These are phyloP conservation scores for Phytophthora melonis DNA, from an alignment of 352 stramenopile species.

Conservation along the genomic window DNA sequence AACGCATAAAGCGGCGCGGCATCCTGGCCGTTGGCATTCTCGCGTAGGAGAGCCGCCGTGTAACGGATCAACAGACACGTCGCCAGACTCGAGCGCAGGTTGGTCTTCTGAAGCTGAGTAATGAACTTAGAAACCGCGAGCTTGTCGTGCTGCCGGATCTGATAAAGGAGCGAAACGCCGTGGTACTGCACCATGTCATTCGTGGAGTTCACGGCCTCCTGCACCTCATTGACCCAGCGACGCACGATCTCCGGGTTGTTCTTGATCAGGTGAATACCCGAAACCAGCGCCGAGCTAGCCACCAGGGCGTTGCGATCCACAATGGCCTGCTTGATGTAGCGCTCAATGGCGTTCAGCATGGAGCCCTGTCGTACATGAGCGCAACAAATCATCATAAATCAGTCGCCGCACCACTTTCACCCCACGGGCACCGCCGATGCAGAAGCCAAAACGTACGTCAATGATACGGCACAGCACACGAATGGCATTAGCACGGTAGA, in stretches of 20 bases:
- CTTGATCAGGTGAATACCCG: constrained; percentile 95
- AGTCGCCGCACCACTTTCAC: constrained; percentile 7
- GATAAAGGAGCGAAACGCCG: constrained; percentile 97
- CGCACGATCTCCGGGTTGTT: constrained; percentile 93
- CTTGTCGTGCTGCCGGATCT: constrained; percentile 98
- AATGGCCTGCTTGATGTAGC: constrained; percentile 99
- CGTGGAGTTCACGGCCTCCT: constrained; percentile 95
- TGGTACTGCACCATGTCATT: constrained; percentile 99
- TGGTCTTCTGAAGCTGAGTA: constrained; percentile 93
- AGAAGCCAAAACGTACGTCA: constrained; percentile 60
- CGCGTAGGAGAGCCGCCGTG: constrained; percentile 91
- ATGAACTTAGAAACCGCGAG: constrained; percentile 98
- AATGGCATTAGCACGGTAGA: constrained; percentile 99
- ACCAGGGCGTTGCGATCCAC: constrained; percentile 98
- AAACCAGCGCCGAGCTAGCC: constrained; percentile 96
- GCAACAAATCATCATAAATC: constrained; percentile 15
- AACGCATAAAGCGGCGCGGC: constrained; percentile 88
- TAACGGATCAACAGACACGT: constrained; percentile 98
- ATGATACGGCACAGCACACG: constrained; percentile 97
- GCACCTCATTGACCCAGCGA: constrained; percentile 98
- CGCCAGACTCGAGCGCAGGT: constrained; percentile 94
- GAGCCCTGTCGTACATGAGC: constrained; percentile 56
- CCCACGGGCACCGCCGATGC: not conserved
- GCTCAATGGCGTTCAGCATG: constrained; percentile 93
- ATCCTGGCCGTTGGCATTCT: constrained; percentile 88